Evolutionary conservation across 2,329 filamentous ascomycete species (phyloP), one percentile per base, ranked within the genome.

Genomic region (Nakataea oryzae): DNA sequence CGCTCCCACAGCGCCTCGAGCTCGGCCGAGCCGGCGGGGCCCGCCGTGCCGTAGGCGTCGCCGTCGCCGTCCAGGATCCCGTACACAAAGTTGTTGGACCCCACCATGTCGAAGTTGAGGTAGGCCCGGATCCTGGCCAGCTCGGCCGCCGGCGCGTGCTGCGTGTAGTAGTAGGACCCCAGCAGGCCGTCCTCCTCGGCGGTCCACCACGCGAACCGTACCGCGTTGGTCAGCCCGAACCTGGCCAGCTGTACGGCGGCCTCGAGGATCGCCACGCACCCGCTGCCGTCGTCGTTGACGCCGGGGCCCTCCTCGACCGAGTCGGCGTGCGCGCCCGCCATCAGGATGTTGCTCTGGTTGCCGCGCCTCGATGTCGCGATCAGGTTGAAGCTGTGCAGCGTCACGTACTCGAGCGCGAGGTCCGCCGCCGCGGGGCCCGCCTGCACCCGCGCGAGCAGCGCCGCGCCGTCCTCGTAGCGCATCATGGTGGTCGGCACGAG

Each of bases 251-350:
- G 79, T 29, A 80, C 78, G 12, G 85, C 85, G 32, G 86, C 76
- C 61, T 84, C 83, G 11, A 88, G 76, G 60, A 86, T 76, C 28
- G 79, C 79, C 64, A 86, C 80, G 2, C 79, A 78, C 24, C 85
- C 85, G 17, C 79, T 83, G 59, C 85, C 86, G 67, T 88, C 81
- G 69, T 88, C 86, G 70, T 88, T 88, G 74, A 88, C 86, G 7
- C 85, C 85, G 0, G 85, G 85, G 0, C 85, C 85, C 3, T 77
- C 80, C 30, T 78, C 76, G 26, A 87, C 85, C 8, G 81, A 84
- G 72, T 88, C 85, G 24, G 79, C 81, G 72, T 88, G 85, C 3
- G 79, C 84, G 55, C 84, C 84, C 17, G 87, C 72, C 59, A 83
- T 79, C 58, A 87, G 75, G 41, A 82, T 76, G 68, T 86, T 85